Evolutionary conservation across 164 flowering plant species (phyloP).

Genomic region (Dillenia suffruticosa): DNA sequence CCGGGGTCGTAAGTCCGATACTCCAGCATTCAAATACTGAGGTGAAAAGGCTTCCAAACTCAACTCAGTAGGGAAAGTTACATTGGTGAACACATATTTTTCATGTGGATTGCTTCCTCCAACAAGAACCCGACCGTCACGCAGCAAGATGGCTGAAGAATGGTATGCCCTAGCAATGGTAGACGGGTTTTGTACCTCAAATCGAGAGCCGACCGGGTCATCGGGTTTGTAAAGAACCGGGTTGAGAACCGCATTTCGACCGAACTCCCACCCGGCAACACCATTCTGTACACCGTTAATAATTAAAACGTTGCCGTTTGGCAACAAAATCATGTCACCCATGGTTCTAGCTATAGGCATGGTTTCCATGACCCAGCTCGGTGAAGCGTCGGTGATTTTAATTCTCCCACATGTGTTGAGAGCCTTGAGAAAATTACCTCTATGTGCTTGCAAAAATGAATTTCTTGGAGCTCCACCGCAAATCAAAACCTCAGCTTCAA

Average conservation of each 20-base stretch:
- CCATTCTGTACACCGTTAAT: conserved; percentile 38
- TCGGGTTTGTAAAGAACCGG: conserved; percentile 35
- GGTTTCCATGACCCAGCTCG: conserved; percentile 49
- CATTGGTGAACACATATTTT: conserved; percentile 16
- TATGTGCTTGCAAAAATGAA: conserved; percentile 14
- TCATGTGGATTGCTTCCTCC: conserved; percentile 26
- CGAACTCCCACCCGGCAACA: conserved; percentile 42
- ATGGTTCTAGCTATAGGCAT: conserved; percentile 48
- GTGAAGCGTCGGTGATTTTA: conserved; percentile 33
- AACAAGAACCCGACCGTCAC: conserved; percentile 20
- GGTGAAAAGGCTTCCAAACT: conserved; percentile 27
- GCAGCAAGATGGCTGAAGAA: conserved; percentile 21
- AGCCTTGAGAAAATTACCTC: conserved; percentile 24
- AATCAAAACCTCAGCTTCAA: conserved; percentile 41
- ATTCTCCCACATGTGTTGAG: conserved; percentile 44
- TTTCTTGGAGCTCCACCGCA: conserved; percentile 59
- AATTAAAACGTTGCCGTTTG: conserved; percentile 39
- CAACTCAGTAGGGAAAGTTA: conserved; percentile 19
- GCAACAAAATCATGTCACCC: conserved; percentile 46
- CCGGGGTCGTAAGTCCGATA: conserved; percentile 21
- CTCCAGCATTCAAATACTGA: conserved; percentile 19
- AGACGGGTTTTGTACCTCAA: conserved; percentile 24
- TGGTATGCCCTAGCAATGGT: conserved; percentile 42
- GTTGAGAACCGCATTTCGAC: conserved; percentile 30
- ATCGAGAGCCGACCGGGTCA: conserved; percentile 19